A percentile compares a stretch with the other conserved stretches of the same genome.
phyloP scores from a whole-genome alignment of 2,329 filamentous ascomycete genomes.

The Diaporthe amygdali region DNA sequence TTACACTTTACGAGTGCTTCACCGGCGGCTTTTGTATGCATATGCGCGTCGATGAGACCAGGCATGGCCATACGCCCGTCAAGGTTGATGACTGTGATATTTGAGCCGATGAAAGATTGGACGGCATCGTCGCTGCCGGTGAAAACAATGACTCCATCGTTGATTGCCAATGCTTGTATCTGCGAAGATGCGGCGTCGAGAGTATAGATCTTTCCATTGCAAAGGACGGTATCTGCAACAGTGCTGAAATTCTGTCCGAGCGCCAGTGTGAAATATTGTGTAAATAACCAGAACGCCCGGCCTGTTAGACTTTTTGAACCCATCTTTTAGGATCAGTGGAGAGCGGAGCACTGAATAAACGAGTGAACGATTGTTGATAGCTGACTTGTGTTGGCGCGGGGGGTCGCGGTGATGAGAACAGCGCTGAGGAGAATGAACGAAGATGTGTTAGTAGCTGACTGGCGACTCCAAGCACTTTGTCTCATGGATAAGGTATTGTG shows the following conservation, averaged over 20 bases:
- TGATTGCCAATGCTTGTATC: background rate
- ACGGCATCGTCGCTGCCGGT: background rate
- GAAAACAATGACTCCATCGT: background rate
- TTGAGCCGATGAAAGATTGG: background rate
- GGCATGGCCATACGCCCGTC: background rate
- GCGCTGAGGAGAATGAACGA: too few species aligned
- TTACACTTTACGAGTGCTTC: background rate
- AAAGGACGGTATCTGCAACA: background rate
- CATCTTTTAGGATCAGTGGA: background rate
- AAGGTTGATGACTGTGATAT: background rate
- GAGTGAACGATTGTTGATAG: background rate
- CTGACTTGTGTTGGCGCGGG: too few species aligned
- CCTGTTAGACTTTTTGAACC: background rate
- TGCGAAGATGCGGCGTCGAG: background rate
- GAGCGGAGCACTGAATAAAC: background rate
- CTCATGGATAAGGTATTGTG: background rate
- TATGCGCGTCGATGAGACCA: background rate
- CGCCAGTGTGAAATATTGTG: background rate
- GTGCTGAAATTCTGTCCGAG: background rate
- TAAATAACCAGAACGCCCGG: background rate
- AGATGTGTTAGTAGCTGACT: too few species aligned
- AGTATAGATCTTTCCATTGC: background rate
- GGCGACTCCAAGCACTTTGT: too few species aligned
- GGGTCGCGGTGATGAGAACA: too few species aligned
- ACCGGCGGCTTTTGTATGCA: background rate